Evolutionary conservation across 1,139 yeast species (phyloP), one percentile per base, ranked within the genome.

Genomic region (Suhomyces kunorum): DNA sequence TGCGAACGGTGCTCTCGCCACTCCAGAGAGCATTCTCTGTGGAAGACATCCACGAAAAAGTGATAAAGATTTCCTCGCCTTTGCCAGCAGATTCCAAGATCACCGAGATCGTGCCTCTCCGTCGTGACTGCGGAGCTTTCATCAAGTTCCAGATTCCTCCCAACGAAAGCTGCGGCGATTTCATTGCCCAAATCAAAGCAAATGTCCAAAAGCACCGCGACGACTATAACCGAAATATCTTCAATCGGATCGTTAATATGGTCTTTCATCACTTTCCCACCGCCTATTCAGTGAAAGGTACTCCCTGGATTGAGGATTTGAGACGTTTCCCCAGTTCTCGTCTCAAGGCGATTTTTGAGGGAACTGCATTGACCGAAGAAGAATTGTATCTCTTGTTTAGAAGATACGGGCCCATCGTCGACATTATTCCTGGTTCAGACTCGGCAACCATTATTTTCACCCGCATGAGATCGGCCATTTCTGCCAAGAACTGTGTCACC

Each of bases 241-340:
- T 68, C 59, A 40, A 65, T 8, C 39, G 41, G 23, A 27, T 53
- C 1, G 23, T 44, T n/a, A 48, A 53, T 25, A 37, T 42, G 8
- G 4, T 64, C 1, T 49, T 55, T 40, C 49, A 52, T 24, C 44
- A 43, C 3, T 60, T 55, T 73, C 81, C 63, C 59, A 64, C 46
- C 55, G 85, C 68, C 40, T 84, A 72, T 54, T 81, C 87, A 0
- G 98, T 94, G 1, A 83, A 84, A 50, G 98, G 98, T 43, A 74
- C 80, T 0, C 98, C 98, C 0, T 92, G 98, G 97, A 86, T 92
- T 47, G 98, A 92, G 62, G 98, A 92, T 59, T 70, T 92, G 56
- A 76, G 86, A 50, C 68, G 97, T 48, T 76, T 75, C 48, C 95
- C 95, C 8, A 81, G 84, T 44, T 64, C 72, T 9, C 71, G 73